Evolutionary conservation across 2,329 filamentous ascomycete genomes (phyloP), one percentile per base, ranked within the genome.

Genomic region (Pestalotiopsis sp.): DNA sequence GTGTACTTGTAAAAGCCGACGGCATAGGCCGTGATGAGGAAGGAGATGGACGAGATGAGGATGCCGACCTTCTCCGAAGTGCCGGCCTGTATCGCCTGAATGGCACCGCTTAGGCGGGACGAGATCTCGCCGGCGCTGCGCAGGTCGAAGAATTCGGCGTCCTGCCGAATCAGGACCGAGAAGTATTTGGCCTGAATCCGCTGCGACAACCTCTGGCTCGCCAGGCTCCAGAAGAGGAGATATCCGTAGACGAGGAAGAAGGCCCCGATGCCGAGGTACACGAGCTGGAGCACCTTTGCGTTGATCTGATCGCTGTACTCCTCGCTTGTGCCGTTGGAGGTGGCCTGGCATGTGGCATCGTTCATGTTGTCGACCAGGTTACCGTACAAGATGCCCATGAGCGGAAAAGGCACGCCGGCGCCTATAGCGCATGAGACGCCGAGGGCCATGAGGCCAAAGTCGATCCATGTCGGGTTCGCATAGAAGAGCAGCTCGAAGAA

Each of bases 1-100:
- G 86, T 82, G 72, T 91, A 84, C 73, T 90, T 89, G 75, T 89
- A 86, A 71, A 93, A 93, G 1, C 90, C 89, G 17, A 93, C 87
- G 4, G 90, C 82, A 70, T 91, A 92, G 3, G 90, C 88, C 0
- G 91, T 89, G 66, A 92, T 75, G 74, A 92, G 92, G 77, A 92
- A 93, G 2, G 89, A 23, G 7, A 65, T 52, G 7, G 38, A 88
- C 11, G 87, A 77, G 65, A 86, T 89, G 27, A 86, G 84, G 4
- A 93, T 82, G 65, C 90, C 90, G 17, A 92, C 90, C 76, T 93
- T 93, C 78, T 93, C 91, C 1, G 88, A 90, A 0, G 90, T 92
- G 14, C 91, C 91, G 0, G 86, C 85, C 73, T 91, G 90, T 65
- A 93, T 88, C 1, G 87, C 86, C 69, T 90, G 86, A 41, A 92